Percentiles rank a stretch among this genome's conserved stretches.
Evolutionary conservation across 1,139 yeast genomes (phyloP).

Genomic region (Yamadazyma oceani): DNA sequence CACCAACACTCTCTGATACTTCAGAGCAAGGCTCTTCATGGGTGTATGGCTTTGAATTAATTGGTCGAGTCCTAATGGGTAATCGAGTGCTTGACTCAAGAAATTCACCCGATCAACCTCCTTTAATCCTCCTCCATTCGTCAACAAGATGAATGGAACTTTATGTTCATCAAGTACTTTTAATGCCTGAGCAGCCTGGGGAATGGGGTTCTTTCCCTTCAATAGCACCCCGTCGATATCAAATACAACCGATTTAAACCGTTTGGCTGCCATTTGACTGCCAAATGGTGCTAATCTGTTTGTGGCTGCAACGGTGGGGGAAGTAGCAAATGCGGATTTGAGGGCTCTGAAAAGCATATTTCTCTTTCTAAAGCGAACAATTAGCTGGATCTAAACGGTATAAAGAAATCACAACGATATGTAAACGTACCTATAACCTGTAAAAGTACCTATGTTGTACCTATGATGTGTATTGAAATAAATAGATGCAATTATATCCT

Average conservation of each 20-base stretch:
- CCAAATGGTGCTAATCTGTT: too few relatives aligned
- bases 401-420: too few relatives aligned
- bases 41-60: conserved; percentile 93
- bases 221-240: conserved; percentile 89
- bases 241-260: conserved; percentile 21
- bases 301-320: too few relatives aligned
- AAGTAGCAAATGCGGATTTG: too few relatives aligned
- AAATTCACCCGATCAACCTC: conserved; percentile 63
- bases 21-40: conserved; percentile 56
- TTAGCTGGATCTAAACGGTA: too few relatives aligned
- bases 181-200: conserved; percentile 67
- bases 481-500: too few relatives aligned
- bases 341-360: too few relatives aligned
- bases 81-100: conserved; percentile 51
- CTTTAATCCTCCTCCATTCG: conserved; percentile 90
- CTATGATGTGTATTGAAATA: too few relatives aligned
- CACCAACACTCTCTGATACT: conserved; percentile 65
- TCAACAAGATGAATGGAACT: conserved; percentile 82
- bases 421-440: too few relatives aligned
- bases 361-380: too few relatives aligned
- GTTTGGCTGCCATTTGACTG: not conserved
- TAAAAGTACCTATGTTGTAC: too few relatives aligned
- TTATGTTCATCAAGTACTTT: conserved; percentile 49
- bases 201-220: conserved; percentile 70
- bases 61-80: conserved; percentile 59